phyloP scores from a whole-genome alignment of 371 early-diverging fungal species.

The Mycotypha africana region DNA sequence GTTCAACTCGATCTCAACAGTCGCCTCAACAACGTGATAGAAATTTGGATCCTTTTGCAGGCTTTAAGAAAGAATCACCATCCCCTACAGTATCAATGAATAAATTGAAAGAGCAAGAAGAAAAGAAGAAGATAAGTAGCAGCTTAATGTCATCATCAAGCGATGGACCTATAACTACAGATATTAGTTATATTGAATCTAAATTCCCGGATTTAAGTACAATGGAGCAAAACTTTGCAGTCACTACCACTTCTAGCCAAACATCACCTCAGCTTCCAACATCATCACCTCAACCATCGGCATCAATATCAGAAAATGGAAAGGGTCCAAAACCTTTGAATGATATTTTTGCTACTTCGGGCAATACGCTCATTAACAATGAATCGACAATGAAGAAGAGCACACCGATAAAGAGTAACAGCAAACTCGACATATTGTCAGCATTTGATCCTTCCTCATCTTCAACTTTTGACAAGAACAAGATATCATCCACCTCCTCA shows the following conservation, averaged over 20 bases:
- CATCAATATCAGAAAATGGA: too few species aligned
- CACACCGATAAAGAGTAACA: too few species aligned
- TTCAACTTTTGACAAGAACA: too few species aligned
- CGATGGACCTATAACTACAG: slow-evolving; percentile 15
- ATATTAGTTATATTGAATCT: slow-evolving; percentile 41
- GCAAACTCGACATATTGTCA: too few species aligned
- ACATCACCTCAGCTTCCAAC: background rate
- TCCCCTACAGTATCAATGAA: slow-evolving; percentile 26
- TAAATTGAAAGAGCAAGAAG: slow-evolving; percentile 22
- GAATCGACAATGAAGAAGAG: too few species aligned
- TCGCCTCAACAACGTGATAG: too few species aligned
- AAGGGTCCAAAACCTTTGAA: too few species aligned
- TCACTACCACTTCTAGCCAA: background rate
- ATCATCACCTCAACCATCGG: background rate
- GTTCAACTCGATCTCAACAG: slow-evolving; percentile 1
- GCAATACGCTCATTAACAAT: too few species aligned
- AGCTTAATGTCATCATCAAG: too few species aligned
- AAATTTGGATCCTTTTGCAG: slow-evolving; percentile 38
- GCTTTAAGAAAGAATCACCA: slow-evolving; percentile 18
- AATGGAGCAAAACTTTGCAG: slow-evolving; percentile 36
- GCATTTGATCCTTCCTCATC: too few species aligned
- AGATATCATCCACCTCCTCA: too few species aligned
- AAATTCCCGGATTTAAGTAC: slow-evolving; percentile 45
- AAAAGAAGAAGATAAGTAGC: slow-evolving; percentile 13
- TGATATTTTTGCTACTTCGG: too few species aligned